Conservation (phyloP, 78 protist genomes). For the Dictyostelium capitatum region DNA sequence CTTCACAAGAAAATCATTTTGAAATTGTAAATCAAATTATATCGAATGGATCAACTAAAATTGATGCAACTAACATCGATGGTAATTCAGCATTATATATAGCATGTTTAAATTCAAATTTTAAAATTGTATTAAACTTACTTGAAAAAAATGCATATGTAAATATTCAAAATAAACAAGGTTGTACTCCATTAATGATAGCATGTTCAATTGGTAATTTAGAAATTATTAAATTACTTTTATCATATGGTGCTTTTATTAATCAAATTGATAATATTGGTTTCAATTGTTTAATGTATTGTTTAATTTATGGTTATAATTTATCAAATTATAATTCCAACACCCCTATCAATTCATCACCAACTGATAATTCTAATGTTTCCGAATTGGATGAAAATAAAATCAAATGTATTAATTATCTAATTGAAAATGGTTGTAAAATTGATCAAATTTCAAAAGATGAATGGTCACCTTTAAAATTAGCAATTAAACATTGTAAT, state of each 20-base stretch:
- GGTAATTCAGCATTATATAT: conserved; percentile 38
- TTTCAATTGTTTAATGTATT: conserved; percentile 40
- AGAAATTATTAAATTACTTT: neutral
- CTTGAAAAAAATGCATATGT: conserved; percentile 14
- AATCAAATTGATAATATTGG: conserved; percentile 28
- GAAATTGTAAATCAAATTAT: conserved; percentile 29
- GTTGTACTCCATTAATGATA: conserved; percentile 40
- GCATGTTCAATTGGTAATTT: conserved; percentile 13
- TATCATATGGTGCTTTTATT: neutral
- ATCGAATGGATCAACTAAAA: neutral
- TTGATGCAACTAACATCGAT: conserved; percentile 18
- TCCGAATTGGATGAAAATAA: neutral
- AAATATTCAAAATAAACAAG: conserved; percentile 32
- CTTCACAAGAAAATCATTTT: conserved; percentile 29
- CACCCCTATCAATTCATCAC: no score
- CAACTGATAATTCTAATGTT: neutral
- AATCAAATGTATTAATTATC: neutral
- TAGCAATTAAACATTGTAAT: conserved; percentile 63
- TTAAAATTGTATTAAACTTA: neutral
- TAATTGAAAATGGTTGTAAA: conserved; percentile 19
- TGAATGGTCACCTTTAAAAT: conserved; percentile 49
- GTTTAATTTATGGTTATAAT: conserved; percentile 38
- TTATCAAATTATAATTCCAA: neutral
- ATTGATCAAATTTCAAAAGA: conserved; percentile 22
- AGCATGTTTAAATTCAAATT: conserved; percentile 32